Percentiles rank a stretch among this genome's conserved stretches.
phyloP scores from a whole-genome alignment of 345 rosid genomes.

The Syzygium oleosum region DNA sequence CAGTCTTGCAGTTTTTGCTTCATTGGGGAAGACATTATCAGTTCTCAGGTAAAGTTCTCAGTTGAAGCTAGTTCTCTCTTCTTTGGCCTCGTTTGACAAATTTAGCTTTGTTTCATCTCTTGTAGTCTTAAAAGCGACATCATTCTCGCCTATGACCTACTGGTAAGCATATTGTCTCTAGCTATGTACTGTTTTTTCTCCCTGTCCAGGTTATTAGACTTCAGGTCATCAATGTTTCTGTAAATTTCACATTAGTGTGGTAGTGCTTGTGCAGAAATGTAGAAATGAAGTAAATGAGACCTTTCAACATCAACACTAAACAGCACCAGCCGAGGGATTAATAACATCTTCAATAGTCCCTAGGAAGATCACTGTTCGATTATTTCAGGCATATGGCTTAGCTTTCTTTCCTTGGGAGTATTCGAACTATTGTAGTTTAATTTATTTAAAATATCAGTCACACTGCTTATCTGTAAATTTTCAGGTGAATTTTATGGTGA shows the following conservation, averaged over 20 bases:
- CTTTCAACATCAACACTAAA: neutral
- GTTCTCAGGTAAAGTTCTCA: conserved; percentile 42
- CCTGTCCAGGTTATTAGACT: neutral
- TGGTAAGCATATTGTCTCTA: conserved; percentile 24
- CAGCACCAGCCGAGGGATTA: neutral
- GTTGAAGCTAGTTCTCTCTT: neutral
- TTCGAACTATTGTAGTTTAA: neutral
- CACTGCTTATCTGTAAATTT: neutral
- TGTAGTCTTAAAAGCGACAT: conserved; percentile 68
- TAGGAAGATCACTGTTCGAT: neutral
- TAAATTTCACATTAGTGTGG: no score
- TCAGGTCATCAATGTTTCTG: neutral
- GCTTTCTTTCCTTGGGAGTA: neutral
- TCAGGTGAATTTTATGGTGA: neutral
- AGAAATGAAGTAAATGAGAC: neutral
- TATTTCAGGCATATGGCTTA: neutral
- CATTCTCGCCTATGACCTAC: conserved; percentile 57
- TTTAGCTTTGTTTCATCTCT: conserved; percentile 5
- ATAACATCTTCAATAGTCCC: neutral
- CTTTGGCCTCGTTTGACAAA: conserved; percentile 3
- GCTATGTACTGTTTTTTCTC: no score
- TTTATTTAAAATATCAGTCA: neutral
- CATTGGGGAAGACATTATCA: conserved; percentile 67
- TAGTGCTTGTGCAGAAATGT: no score
- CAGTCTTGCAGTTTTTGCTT: conserved; percentile 51